Base-by-base conservation (phyloP, 1,284 basidiomycete genomes). In the Taiwanofungus camphoratus region DNA sequence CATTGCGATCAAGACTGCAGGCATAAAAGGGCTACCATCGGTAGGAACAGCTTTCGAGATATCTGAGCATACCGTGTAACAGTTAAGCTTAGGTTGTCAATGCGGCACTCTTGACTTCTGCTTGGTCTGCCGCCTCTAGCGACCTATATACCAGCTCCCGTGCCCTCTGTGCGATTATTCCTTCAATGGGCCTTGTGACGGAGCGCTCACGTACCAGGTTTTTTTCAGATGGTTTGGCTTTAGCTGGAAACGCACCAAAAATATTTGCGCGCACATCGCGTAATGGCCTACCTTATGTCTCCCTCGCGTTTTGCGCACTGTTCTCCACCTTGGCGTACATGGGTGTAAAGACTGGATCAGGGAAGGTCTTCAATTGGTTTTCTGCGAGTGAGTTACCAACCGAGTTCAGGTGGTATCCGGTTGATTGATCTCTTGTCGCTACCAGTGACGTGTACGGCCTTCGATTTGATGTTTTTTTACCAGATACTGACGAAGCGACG, bases 71-170 rank as follows among this genome's bases (percentile, higher is more conserved):
- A 9, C n/a, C 22, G 21, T 13, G 44, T 16, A 6, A 36, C 26
- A 6, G 27, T 23, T 4, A 11, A 2, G 48, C 27, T 6, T 19
- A 81, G 79, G 68, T 92, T 52, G 88, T 93, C 67, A 95, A 94
- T 61, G 91, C 92, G 12, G 82, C 79, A 56, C 74, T 95, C 22
- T 65, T 94, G 49, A 88, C 83, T 18, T 87, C 88, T 2, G 91
- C 92, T 2, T 89, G 87, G 77, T 92, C 87, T 6, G 89, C 92
- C 12, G 89, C 87, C 1, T 87, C 82, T 16, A 85, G 82, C 54
- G 84, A 92, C 56, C 62, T 94, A 42, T 95, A 90, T 65, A 87
- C 86, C 0, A 81, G 81, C 39, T 89, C 85, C 15, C 79, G 90
- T 43, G 87, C 85, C 4, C 68, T 92, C 7, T 92, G 84, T 86